These are phyloP conservation scores for Coemansia sp. DNA, from an alignment of 192 early-diverging fungal species.

Conservation along the genomic window DNA sequence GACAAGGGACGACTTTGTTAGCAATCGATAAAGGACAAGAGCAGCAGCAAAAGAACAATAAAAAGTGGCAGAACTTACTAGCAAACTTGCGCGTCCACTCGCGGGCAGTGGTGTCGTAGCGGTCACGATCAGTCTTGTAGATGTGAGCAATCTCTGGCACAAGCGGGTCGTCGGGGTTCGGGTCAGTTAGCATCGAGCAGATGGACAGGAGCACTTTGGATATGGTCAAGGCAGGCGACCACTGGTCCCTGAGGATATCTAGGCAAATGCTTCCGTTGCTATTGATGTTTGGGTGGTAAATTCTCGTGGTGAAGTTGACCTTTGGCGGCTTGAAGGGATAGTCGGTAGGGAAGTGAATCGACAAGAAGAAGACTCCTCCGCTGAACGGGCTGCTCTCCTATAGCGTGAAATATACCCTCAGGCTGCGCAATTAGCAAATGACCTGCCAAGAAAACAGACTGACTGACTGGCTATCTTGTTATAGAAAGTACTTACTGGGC, in stretches of 20 bases:
- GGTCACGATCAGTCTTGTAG: conserved; percentile 92
- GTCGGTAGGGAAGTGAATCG: conserved; percentile 97
- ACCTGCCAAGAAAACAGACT: conserved; percentile 13
- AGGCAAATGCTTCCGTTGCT: conserved; percentile 97
- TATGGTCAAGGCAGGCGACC: conserved; percentile 98
- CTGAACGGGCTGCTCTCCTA: conserved; percentile 90
- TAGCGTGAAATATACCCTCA: conserved; percentile 1
- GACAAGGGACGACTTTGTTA: not conserved
- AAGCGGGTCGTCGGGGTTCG: conserved; percentile 97
- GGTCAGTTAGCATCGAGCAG: conserved; percentile 97
- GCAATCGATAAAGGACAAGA: not conserved
- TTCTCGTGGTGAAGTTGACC: conserved; percentile 94
- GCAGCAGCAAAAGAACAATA: not conserved
- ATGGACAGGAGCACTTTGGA: conserved; percentile 98
- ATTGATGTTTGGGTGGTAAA: conserved; percentile 99
- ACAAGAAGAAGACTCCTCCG: conserved; percentile 96
- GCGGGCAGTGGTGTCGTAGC: conserved; percentile 86
- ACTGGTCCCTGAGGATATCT: conserved; percentile 98
- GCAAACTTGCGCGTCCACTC: conserved; percentile 97
- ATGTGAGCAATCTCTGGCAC: conserved; percentile 98
- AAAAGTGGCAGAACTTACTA: conserved; percentile 34
- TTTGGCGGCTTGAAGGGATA: conserved; percentile 99
- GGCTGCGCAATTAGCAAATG: not conserved
- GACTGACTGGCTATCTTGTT: conserved; percentile 7
- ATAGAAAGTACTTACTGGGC: conserved; percentile 65